Evolutionary conservation across 768 basidiomycete species (phyloP).

Genomic region (Polyporus arcularius): DNA sequence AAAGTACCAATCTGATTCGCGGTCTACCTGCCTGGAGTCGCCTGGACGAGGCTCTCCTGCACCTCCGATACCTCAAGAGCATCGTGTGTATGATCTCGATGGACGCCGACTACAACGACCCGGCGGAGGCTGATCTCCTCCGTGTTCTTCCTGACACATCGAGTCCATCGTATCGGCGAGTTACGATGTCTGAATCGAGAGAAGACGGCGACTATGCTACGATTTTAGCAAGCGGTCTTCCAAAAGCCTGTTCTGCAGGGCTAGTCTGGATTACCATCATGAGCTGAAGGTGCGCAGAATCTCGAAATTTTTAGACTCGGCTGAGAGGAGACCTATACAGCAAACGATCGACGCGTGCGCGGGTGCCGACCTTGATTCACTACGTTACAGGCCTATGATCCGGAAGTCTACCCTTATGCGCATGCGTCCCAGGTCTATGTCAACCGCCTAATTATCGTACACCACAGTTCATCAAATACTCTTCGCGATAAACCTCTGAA

Average conservation of each 20-base stretch:
- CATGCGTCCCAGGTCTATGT: no score
- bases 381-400: no score
- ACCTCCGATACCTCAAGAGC: background rate
- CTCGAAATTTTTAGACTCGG: no score
- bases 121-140: background rate
- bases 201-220: background rate
- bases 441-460: no score
- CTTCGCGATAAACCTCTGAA: slow-evolving; percentile 42
- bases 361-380: no score
- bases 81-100: background rate
- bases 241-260: background rate
- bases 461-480: slow-evolving; percentile 3
- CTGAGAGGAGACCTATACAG: no score
- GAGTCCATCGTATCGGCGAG: background rate
- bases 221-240: background rate
- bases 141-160: background rate
- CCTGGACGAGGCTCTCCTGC: background rate
- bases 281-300: background rate
- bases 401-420: no score
- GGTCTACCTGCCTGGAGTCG: background rate
- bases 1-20: background rate
- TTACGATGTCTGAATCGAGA: background rate
- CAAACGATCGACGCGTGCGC: no score
- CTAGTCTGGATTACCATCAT: background rate
- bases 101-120: background rate